phyloP scores from a whole-genome alignment of 2,329 filamentous ascomycete species.

The Alternaria atra region DNA sequence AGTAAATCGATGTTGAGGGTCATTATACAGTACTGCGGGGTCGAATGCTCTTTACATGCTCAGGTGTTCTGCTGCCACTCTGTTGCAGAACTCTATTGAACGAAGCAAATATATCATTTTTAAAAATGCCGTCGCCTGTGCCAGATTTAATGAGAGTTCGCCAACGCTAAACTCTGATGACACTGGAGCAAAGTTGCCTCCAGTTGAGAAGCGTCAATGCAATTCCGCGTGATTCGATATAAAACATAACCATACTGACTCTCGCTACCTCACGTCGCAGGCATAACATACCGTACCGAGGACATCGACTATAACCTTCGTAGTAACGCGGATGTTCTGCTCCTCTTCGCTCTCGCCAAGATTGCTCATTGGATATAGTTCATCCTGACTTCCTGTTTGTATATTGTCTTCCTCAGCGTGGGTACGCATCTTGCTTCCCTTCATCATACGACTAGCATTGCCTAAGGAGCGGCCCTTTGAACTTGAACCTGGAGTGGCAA shows the following conservation, averaged over 20 bases:
- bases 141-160: background rate
- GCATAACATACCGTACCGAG: background rate
- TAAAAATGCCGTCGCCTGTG: background rate
- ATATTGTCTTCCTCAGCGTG: background rate
- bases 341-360: background rate
- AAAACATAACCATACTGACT: background rate
- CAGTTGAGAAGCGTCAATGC: background rate
- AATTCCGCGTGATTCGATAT: background rate
- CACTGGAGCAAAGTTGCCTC: no score
- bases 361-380: background rate
- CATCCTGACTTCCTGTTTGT: slow-evolving; percentile 1
- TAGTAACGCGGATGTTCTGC: background rate
- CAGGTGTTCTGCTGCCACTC: background rate
- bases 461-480: slow-evolving; percentile 3
- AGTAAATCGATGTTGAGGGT: no score
- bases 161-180: background rate
- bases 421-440: background rate
- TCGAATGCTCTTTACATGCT: no score
- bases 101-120: background rate
- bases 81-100: background rate
- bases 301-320: background rate
- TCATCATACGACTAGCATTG: background rate
- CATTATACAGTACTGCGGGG: no score
- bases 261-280: background rate
- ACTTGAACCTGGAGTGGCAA: background rate